Base-by-base conservation (phyloP, 1,139 yeast species). In the Protomyces pachydermus region DNA sequence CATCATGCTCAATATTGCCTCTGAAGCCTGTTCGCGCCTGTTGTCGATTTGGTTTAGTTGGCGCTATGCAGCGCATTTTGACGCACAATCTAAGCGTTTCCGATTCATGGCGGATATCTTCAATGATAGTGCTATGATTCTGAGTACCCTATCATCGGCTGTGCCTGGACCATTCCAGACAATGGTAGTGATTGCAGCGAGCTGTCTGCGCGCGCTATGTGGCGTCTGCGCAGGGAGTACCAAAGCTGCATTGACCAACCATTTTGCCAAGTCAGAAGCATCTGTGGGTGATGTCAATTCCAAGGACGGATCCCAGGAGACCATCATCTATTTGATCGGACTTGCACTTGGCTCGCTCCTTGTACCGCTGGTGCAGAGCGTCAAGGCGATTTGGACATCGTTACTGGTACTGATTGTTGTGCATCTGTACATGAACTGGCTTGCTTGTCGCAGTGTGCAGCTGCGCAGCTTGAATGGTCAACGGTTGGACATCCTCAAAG, bases 171-270 rank as follows among this genome's bases (percentile, higher is more conserved):
- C 37, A 0, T 4, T 20, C 10, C 65, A 68, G 51, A 63, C 69
- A 18, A 71, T 70, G 57, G 61, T 76, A 4, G 55, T 70, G n/a
- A 56, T 73, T 65, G 74, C 78, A 2, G 78, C 78, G 0, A 64
- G 75, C 23, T 42, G 48, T 9, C 68, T 75, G 56, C 65, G 76
- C 39, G 70, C 76, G 18, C 69, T 76, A 14, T 76, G 78, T 65
- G 77, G 77, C 5, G 78, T 76, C 38, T 72, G 76, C 75, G 79
- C 77, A 8, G 75, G 75, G 16, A 77, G 78, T 6, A 73, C 77
- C 6, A 67, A 76, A 32, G 77, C 79, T 3, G 79, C 79, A 2
- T 70, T 76, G 62, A 75, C 78, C 8, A 75, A 73, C 68, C 78
- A 76, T 64, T 76, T 76, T 63, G 76, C 79, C 2, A 71, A 73